Evolutionary conservation across 306 rosid genomes (phyloP).

Genomic region (Vachellia collinsii): DNA sequence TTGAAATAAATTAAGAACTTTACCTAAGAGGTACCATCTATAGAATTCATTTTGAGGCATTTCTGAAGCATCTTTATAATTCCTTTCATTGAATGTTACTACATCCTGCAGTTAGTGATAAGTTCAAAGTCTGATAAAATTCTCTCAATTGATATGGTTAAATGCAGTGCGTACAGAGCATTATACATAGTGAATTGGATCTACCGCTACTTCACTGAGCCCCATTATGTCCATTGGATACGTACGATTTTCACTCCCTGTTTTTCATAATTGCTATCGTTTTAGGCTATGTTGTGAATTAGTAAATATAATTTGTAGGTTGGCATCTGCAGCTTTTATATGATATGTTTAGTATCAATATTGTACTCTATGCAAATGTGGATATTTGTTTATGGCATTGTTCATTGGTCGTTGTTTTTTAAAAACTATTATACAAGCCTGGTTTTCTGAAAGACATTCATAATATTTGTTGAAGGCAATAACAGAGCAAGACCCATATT

Average conservation of each 20-base stretch:
- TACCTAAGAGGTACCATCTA: conserved; percentile 3
- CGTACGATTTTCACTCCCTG: conserved; percentile 51
- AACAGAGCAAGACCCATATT: neutral
- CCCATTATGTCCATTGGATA: conserved; percentile 79
- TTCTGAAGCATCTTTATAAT: conserved; percentile 8
- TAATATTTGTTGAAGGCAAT: conserved; percentile 10
- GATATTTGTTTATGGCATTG: conserved; percentile 1
- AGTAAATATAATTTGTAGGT: conserved; percentile 3
- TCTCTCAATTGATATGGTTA: conserved; percentile 10
- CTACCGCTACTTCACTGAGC: conserved; percentile 90
- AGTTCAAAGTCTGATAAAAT: conserved; percentile 19
- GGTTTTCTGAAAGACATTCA: conserved; percentile 24
- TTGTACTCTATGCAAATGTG: conserved; percentile 8
- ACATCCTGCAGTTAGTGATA: conserved; percentile 17
- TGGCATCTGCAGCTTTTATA: conserved; percentile 1
- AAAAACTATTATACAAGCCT: neutral
- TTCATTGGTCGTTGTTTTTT: conserved; percentile 21
- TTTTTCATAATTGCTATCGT: conserved; percentile 9
- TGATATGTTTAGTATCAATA: conserved; percentile 9
- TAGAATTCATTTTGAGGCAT: neutral
- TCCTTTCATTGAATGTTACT: conserved; percentile 15
- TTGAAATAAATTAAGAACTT: conserved; percentile 24
- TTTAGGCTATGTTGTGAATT: conserved; percentile 1
- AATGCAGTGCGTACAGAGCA: conserved; percentile 84
- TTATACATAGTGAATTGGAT: conserved; percentile 87